phyloP scores from a whole-genome alignment of 495 filamentous ascomycete genomes.

The Hyphodiscus hymeniophilus region DNA sequence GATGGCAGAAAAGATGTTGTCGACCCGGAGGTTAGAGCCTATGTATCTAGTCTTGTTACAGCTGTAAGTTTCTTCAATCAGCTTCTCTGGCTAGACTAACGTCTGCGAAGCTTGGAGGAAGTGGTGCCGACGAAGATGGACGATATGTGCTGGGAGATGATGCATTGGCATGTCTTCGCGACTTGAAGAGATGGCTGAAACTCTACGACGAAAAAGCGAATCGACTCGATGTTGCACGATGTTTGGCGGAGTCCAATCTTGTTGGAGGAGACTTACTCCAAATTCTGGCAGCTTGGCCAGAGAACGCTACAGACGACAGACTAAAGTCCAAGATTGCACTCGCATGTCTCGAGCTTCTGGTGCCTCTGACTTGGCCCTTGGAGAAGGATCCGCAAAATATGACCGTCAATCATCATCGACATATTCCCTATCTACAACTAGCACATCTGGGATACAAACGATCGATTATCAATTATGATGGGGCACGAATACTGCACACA shows the following conservation, averaged over 20 bases:
- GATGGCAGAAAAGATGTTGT: slow-evolving; percentile 49
- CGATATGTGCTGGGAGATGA: slow-evolving; percentile 88
- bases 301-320: slow-evolving; percentile 55
- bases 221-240: slow-evolving; percentile 90
- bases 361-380: slow-evolving; percentile 90
- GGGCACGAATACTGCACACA: slow-evolving; percentile 65
- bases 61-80: slow-evolving; percentile 53
- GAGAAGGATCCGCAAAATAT: slow-evolving; percentile 70
- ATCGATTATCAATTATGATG: slow-evolving; percentile 72
- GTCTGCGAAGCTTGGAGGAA: slow-evolving; percentile 67
- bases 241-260: slow-evolving; percentile 87
- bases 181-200: slow-evolving; percentile 89
- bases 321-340: slow-evolving; percentile 73
- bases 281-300: slow-evolving; percentile 76
- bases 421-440: slow-evolving; percentile 79
- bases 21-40: slow-evolving; percentile 81
- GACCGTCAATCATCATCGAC: slow-evolving; percentile 88
- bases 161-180: slow-evolving; percentile 81
- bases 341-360: slow-evolving; percentile 85
- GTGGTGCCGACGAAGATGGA: slow-evolving; percentile 70
- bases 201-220: slow-evolving; percentile 92
- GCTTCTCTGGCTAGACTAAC: not conserved
- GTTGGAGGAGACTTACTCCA: slow-evolving; percentile 82
- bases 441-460: slow-evolving; percentile 86
- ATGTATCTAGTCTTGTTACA: slow-evolving; percentile 85